A percentile compares a stretch with the other conserved stretches of the same genome.
phyloP scores from a whole-genome alignment of 129 eudicot genomes.

The Sambucus nigra region DNA sequence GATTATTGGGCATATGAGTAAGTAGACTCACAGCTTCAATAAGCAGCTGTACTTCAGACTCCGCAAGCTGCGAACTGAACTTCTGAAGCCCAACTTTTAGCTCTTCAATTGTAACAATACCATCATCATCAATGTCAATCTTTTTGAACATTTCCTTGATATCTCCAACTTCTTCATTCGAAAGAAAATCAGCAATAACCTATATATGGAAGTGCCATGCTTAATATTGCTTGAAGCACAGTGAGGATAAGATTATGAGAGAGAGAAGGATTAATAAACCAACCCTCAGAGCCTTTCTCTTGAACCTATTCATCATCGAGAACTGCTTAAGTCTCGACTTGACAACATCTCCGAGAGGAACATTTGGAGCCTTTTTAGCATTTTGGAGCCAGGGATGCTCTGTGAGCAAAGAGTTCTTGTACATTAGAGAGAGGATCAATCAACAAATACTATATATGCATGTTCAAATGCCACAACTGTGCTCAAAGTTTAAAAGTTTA shows the following conservation, averaged over 20 bases:
- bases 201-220: slow-evolving; percentile 14
- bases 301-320: slow-evolving; percentile 92
- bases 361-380: slow-evolving; percentile 93
- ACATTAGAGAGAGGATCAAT: not conserved
- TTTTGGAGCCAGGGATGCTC: slow-evolving; percentile 79
- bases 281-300: slow-evolving; percentile 92
- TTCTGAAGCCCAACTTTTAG: slow-evolving; percentile 58
- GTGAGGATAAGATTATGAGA: not conserved
- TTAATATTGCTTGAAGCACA: slow-evolving; percentile 1
- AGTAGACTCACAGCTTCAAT: slow-evolving; percentile 74
- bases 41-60: slow-evolving; percentile 75
- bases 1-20: not conserved
- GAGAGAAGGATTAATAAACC: too few species aligned
- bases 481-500: not conserved
- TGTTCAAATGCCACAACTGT: not conserved
- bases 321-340: slow-evolving; percentile 86
- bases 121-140: slow-evolving; percentile 74
- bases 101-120: slow-evolving; percentile 62
- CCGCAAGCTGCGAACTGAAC: slow-evolving; percentile 54
- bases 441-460: not conserved
- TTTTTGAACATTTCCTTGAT: slow-evolving; percentile 64
- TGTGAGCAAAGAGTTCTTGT: slow-evolving; percentile 27
- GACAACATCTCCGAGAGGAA: slow-evolving; percentile 91
- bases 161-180: slow-evolving; percentile 80
- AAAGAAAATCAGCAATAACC: slow-evolving; percentile 93